A percentile compares a stretch with the other conserved stretches of the same genome.
phyloP scores from a whole-genome alignment of 75 land plant genomes.

The Pinus tabuliformis region DNA sequence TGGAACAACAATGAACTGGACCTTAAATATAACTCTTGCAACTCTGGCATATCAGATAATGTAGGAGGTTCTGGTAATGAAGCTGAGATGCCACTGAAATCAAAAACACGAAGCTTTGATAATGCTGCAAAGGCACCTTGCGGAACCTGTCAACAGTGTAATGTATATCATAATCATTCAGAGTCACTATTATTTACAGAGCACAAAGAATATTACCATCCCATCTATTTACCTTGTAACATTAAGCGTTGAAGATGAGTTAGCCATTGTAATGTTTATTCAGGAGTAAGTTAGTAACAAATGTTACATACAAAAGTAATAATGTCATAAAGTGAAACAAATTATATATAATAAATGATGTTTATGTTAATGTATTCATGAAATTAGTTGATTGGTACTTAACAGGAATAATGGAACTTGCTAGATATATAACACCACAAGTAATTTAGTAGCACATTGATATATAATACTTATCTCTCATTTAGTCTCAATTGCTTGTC shows the following conservation, averaged over 20 bases:
- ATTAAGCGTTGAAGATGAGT: not conserved
- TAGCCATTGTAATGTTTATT: no score
- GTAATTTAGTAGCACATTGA: no score
- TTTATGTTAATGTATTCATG: no score
- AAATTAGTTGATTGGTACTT: no score
- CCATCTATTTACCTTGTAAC: not conserved
- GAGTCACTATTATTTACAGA: not conserved
- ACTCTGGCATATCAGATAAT: conserved; percentile 58
- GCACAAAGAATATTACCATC: not conserved
- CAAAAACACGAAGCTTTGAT: conserved; percentile 65
- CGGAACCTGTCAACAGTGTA: conserved; percentile 55
- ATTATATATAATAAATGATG: no score
- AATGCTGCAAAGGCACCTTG: conserved; percentile 60
- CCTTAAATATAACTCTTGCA: conserved; percentile 89
- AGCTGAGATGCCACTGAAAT: conserved; percentile 68
- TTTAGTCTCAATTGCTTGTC: no score
- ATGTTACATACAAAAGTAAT: no score
- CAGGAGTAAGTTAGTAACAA: no score
- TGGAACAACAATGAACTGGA: conserved; percentile 11
- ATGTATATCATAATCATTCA: not conserved
- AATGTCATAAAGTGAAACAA: no score
- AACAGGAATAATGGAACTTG: no score
- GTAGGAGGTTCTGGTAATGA: conserved; percentile 58
- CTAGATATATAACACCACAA: no score
- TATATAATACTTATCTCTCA: no score